These are phyloP conservation scores for Hyaloscypha bicolor DNA, from an alignment of 495 filamentous ascomycete species.

Conservation along the genomic window DNA sequence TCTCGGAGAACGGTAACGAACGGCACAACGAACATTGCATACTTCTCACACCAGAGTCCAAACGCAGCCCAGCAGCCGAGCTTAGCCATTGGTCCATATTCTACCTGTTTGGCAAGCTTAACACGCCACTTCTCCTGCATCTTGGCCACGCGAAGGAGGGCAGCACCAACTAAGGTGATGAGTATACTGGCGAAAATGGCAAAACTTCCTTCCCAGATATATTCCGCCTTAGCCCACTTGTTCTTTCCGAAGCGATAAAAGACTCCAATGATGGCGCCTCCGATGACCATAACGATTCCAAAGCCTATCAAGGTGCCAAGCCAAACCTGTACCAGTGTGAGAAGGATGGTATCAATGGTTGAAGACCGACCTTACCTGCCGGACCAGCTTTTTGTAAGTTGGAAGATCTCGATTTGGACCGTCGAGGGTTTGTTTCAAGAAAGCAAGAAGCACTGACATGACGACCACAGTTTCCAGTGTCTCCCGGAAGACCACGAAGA, in stretches of 20 bases:
- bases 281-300: slow-evolving; percentile 67
- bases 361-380: slow-evolving; percentile 54
- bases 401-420: slow-evolving; percentile 56
- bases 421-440: slow-evolving; percentile 74
- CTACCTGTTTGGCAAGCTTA: slow-evolving; percentile 71
- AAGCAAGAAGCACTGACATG: slow-evolving; percentile 79
- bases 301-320: slow-evolving; percentile 64
- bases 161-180: slow-evolving; percentile 77
- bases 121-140: slow-evolving; percentile 83
- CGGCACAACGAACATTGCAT: slow-evolving; percentile 79
- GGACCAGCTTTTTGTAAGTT: slow-evolving; percentile 68
- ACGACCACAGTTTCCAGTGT: slow-evolving; percentile 79
- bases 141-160: slow-evolving; percentile 79
- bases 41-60: slow-evolving; percentile 71
- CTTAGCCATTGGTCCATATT: slow-evolving; percentile 38
- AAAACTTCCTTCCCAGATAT: slow-evolving; percentile 80
- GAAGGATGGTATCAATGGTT: background rate
- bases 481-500: slow-evolving; percentile 88
- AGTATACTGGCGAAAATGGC: slow-evolving; percentile 70
- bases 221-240: slow-evolving; percentile 64
- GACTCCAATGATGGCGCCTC: slow-evolving; percentile 72
- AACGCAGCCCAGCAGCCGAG: slow-evolving; percentile 39
- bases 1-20: slow-evolving; percentile 85
- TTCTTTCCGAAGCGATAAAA: slow-evolving; percentile 75
- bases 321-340: slow-evolving; percentile 60